Evolutionary conservation across 1,284 basidiomycete genomes (phyloP).

Genomic region (Mrakiaceae sp.): DNA sequence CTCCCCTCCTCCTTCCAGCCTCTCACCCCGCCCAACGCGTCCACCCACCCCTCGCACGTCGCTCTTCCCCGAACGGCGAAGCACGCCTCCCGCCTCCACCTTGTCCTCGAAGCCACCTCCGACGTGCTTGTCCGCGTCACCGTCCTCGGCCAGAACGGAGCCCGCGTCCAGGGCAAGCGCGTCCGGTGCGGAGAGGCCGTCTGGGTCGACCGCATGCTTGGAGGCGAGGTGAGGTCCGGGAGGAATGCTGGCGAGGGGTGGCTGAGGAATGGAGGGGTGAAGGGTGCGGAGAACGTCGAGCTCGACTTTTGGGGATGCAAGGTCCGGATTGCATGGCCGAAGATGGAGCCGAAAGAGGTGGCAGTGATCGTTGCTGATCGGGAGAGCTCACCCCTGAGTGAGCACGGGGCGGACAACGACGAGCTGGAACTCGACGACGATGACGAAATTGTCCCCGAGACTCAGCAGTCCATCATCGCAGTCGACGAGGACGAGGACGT

Average conservation of each 20-base stretch:
- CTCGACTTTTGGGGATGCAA: slow-evolving; percentile 31
- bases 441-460: neutral
- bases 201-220: slow-evolving; percentile 8
- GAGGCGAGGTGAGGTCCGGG: neutral
- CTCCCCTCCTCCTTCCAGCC: too few relatives aligned
- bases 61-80: slow-evolving; percentile 28
- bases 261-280: neutral
- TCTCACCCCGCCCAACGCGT: neutral
- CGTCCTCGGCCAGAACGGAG: slow-evolving; percentile 35
- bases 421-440: neutral
- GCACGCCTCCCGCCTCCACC: slow-evolving; percentile 31
- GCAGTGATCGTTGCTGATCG: neutral
- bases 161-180: slow-evolving; percentile 22
- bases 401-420: neutral
- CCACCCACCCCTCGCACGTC: slow-evolving; percentile 21
- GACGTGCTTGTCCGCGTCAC: slow-evolving; percentile 22
- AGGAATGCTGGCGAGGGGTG: neutral
- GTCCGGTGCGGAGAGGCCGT: slow-evolving; percentile 14
- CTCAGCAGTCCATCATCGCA: neutral
- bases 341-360: neutral
- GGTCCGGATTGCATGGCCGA: slow-evolving; percentile 20
- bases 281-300: slow-evolving; percentile 13
- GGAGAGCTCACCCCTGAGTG: slow-evolving; percentile 2
- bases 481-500: neutral
- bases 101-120: slow-evolving; percentile 19